Percentiles rank a stretch among this genome's conserved stretches.
These are phyloP conservation scores for Thraustochytrium aureum DNA, from an alignment of 352 stramenopile species.

Conservation along the genomic window DNA sequence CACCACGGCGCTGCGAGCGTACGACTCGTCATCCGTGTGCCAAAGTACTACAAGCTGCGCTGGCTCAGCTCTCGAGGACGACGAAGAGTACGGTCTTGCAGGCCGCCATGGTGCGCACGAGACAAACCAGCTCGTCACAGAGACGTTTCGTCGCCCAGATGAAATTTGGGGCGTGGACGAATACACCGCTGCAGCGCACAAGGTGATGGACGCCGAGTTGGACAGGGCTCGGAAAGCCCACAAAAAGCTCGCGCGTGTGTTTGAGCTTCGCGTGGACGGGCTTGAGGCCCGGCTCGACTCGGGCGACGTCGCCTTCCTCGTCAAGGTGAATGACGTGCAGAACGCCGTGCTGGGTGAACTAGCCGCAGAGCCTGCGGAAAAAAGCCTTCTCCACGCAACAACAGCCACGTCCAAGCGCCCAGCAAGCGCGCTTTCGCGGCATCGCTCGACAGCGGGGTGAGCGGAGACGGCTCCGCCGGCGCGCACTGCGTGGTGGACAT, in stretches of 20 bases:
- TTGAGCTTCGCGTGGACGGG: conserved; percentile 33
- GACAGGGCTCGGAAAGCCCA: neutral
- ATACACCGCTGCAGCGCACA: conserved; percentile 10
- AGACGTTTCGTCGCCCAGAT: neutral
- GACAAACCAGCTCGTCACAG: neutral
- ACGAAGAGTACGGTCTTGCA: neutral
- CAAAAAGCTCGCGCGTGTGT: neutral
- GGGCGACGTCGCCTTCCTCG: conserved; percentile 6
- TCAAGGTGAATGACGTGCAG: neutral
- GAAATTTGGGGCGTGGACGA: conserved; percentile 40
- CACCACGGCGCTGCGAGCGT: neutral
- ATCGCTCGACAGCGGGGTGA: too few species aligned
- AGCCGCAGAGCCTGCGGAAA: neutral
- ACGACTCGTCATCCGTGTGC: neutral
- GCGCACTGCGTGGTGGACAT: too few species aligned
- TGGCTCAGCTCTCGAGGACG: neutral
- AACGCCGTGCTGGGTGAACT: neutral
- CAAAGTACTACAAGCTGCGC: too few species aligned
- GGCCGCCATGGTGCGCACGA: neutral
- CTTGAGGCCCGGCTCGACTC: conserved; percentile 36
- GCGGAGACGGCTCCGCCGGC: too few species aligned
- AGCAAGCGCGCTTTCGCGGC: neutral
- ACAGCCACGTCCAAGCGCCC: neutral
- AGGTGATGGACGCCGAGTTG: conserved; percentile 10
- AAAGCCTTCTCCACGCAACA: too few species aligned